phyloP scores from a whole-genome alignment of 108 stramenopile species.

The Phaeodactylum tricornutum region DNA sequence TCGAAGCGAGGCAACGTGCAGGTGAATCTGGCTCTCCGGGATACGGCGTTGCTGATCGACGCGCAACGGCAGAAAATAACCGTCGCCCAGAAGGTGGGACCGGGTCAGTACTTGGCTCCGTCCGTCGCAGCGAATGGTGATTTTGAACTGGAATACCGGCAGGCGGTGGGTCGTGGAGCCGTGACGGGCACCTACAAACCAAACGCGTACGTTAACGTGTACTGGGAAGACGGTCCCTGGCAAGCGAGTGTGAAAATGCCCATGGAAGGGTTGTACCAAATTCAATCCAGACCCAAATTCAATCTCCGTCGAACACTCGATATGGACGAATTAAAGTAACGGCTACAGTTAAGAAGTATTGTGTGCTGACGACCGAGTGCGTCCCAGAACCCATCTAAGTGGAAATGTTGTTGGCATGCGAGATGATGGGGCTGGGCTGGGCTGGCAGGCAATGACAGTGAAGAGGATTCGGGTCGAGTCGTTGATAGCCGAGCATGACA shows the following conservation, averaged over 20 bases:
- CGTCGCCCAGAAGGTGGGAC: conserved; percentile 16
- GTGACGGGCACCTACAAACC: conserved; percentile 34
- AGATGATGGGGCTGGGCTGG: no score
- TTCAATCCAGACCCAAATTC: conserved; percentile 19
- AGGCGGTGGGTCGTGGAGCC: conserved; percentile 3
- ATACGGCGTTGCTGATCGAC: conserved; percentile 18
- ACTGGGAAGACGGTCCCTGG: conserved; percentile 44
- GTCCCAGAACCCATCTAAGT: no score
- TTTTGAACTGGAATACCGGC: conserved; percentile 7
- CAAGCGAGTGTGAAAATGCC: conserved; percentile 36
- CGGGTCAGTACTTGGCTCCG: conserved; percentile 15
- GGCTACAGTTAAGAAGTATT: background rate
- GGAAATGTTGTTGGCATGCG: no score
- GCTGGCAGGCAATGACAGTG: no score
- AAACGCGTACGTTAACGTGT: conserved; percentile 26
- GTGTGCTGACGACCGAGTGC: background rate
- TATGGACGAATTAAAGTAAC: conserved; percentile 5
- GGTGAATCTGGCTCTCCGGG: conserved; percentile 22
- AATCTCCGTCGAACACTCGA: conserved; percentile 30
- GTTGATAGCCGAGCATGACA: no score
- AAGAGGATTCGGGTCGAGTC: no score
- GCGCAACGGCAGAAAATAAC: conserved; percentile 22
- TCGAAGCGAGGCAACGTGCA: conserved; percentile 9
- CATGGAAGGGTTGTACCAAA: conserved; percentile 21
- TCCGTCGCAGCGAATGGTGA: conserved; percentile 19